A percentile compares a stretch with the other conserved stretches of the same genome.
phyloP scores from a whole-genome alignment of 208 protist species.

The Leishmania mexicana region DNA sequence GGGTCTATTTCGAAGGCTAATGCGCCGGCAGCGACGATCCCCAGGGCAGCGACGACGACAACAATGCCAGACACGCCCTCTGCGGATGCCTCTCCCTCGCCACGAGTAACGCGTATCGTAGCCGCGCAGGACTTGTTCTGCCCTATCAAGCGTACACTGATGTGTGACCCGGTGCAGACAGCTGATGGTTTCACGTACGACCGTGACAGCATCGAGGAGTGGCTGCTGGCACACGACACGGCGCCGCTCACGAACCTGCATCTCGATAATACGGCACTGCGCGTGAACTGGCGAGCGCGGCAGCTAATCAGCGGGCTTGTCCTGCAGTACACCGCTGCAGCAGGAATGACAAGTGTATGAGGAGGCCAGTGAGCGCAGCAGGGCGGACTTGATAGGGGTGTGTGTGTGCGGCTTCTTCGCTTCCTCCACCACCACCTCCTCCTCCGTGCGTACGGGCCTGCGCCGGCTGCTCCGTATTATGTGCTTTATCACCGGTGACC shows the following conservation, averaged over 20 bases:
- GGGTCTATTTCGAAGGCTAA: constrained; percentile 5
- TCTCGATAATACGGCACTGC: constrained; percentile 28
- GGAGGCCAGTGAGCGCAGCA: background rate
- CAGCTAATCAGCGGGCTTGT: constrained; percentile 29
- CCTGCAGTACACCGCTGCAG: constrained; percentile 20
- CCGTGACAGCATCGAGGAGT: constrained; percentile 72
- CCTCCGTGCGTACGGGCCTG: background rate
- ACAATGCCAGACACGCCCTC: background rate
- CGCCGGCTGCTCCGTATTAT: background rate
- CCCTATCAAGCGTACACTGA: constrained; percentile 78
- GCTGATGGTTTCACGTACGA: constrained; percentile 89
- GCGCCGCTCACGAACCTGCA: constrained; percentile 75
- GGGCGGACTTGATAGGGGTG: background rate
- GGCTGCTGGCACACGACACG: constrained; percentile 49
- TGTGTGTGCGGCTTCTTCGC: background rate
- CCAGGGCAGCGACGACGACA: background rate
- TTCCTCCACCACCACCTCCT: background rate
- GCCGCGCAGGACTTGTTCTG: constrained; percentile 53
- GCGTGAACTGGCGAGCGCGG: constrained; percentile 38
- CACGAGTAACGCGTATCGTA: constrained; percentile 6
- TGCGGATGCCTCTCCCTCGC: background rate
- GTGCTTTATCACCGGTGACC: background rate
- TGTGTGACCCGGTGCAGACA: constrained; percentile 87
- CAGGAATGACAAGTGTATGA: background rate
- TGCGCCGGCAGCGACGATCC: background rate